A percentile compares a stretch with the other conserved stretches of the same genome.
These are phyloP conservation scores for Penicillium mononematosum DNA, from an alignment of 495 filamentous ascomycete species.

Conservation along the genomic window DNA sequence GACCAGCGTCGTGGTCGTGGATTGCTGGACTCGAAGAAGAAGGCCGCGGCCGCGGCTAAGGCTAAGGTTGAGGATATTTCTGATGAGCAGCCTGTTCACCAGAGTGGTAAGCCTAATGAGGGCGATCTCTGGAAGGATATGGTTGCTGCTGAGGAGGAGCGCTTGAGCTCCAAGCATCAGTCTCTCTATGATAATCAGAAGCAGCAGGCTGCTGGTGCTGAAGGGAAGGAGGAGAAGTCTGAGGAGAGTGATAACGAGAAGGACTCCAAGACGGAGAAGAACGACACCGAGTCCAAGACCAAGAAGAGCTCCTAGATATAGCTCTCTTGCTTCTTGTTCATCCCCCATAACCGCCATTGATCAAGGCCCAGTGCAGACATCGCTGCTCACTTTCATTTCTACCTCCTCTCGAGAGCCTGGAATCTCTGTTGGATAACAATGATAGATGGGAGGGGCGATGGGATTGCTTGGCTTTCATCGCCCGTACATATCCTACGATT, in stretches of 20 bases:
- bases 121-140: constrained; percentile 91
- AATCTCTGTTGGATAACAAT: neutral
- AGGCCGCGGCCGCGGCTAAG: constrained; percentile 15
- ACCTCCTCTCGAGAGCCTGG: neutral
- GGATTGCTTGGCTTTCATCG: constrained; percentile 1
- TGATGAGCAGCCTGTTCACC: constrained; percentile 69
- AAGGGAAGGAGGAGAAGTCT: constrained; percentile 16
- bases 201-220: constrained; percentile 17
- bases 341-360: neutral
- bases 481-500: constrained; percentile 20
- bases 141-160: constrained; percentile 74
- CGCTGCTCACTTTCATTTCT: neutral
- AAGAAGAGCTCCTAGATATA: constrained; percentile 8
- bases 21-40: constrained; percentile 49
- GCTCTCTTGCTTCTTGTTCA: neutral
- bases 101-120: constrained; percentile 56
- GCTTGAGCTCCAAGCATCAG: constrained; percentile 58
- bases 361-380: neutral
- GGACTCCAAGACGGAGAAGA: constrained; percentile 14
- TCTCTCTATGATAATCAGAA: constrained; percentile 37
- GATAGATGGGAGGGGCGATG: constrained; percentile 7
- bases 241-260: constrained; percentile 15
- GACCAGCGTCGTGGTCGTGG: constrained; percentile 77
- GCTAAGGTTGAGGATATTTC: neutral
- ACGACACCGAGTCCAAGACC: constrained; percentile 17